These are phyloP conservation scores for Termitomyces bulborhizus DNA, from an alignment of 768 basidiomycete species.

Conservation along the genomic window DNA sequence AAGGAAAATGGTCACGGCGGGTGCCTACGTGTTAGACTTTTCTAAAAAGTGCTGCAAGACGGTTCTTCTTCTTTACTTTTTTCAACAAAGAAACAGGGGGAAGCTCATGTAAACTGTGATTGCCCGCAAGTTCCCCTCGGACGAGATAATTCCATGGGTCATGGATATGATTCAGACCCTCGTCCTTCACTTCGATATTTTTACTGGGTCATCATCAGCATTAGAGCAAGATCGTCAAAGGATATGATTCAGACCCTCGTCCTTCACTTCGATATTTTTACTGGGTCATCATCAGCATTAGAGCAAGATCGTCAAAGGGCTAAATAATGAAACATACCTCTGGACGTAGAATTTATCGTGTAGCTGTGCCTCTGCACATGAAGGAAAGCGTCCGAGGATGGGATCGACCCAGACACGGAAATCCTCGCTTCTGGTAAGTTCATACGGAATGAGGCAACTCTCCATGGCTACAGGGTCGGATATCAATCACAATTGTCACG, in stretches of 20 bases:
- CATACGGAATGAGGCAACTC: conserved; percentile 37
- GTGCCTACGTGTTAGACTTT: neutral
- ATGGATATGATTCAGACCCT: neutral
- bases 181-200: conserved; percentile 9
- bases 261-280: conserved; percentile 9
- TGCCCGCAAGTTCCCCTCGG: neutral
- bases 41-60: conserved; percentile 2
- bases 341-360: conserved; percentile 9
- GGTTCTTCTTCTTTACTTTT: conserved; percentile 1
- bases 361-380: conserved; percentile 4
- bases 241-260: conserved; percentile 2
- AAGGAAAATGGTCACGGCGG: too few species aligned
- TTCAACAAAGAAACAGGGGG: neutral
- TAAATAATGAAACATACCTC: conserved; percentile 6
- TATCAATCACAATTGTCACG: neutral
- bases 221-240: neutral
- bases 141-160: conserved; percentile 11
- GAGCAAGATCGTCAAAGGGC: neutral
- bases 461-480: conserved; percentile 34
- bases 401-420: conserved; percentile 33
- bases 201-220: conserved; percentile 4
- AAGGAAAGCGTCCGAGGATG: conserved; percentile 15
- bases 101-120: conserved; percentile 4
- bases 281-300: conserved; percentile 2
- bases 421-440: conserved; percentile 24